Conservation (phyloP, 345 rosid genomes). For the Ceriops tagal region DNA sequence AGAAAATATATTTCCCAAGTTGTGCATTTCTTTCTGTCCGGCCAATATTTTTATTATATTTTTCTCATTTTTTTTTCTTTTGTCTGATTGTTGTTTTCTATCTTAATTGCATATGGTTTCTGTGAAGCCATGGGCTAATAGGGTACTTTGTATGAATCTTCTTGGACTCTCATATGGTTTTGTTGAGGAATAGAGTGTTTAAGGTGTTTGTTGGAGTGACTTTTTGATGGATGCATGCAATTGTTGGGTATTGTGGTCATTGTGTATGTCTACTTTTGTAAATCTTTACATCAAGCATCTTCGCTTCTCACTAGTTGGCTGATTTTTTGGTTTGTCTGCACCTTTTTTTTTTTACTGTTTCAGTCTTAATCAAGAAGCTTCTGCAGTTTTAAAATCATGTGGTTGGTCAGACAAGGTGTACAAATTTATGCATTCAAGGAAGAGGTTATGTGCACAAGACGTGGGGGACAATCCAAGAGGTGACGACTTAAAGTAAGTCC, state of each 20-base stretch:
- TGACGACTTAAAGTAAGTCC: constrained; percentile 61
- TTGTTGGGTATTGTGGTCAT: neutral
- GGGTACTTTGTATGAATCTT: constrained; percentile 10
- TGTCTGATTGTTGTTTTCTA: neutral
- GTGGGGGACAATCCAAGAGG: constrained; percentile 29
- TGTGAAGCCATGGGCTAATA: neutral
- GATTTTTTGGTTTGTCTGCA: neutral
- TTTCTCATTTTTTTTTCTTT: neutral
- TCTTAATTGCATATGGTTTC: neutral
- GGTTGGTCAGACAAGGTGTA: constrained; percentile 67
- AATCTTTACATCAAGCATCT: neutral
- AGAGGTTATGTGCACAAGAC: constrained; percentile 43
- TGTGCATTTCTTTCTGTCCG: constrained; percentile 11
- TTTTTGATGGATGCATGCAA: neutral
- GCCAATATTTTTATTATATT: neutral
- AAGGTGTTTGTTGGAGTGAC: neutral
- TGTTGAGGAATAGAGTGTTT: constrained; percentile 1
- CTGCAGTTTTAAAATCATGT: constrained; percentile 52
- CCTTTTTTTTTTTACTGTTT: constrained; percentile 2
- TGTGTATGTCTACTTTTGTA: neutral
- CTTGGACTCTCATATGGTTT: neutral
- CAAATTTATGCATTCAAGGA: constrained; percentile 57
- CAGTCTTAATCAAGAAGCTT: constrained; percentile 68
- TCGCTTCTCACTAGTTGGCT: constrained; percentile 3
- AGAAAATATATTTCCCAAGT: neutral